These are phyloP conservation scores for Boechera retrofracta DNA, from an alignment of 345 rosid genomes.

Conservation along the genomic window DNA sequence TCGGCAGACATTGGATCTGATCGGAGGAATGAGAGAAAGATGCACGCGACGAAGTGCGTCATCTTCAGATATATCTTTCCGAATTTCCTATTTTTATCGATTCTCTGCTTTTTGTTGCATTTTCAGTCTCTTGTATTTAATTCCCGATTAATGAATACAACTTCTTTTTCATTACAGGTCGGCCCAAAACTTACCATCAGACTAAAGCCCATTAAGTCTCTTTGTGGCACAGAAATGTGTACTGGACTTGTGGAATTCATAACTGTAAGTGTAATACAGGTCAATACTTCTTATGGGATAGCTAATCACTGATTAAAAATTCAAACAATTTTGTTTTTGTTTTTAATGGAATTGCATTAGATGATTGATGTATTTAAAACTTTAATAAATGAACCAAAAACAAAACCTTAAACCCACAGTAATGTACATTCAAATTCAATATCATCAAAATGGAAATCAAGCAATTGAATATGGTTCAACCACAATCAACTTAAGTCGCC, in stretches of 20 bases:
- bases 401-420: neutral
- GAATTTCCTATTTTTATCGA: neutral
- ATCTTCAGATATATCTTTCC: neutral
- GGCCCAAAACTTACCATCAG: slow-evolving; percentile 1
- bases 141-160: no score
- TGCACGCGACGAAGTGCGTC: no score
- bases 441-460: no score
- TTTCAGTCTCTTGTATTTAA: no score
- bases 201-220: no score
- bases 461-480: no score
- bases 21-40: no score
- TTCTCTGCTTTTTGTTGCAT: no score
- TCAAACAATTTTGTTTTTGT: no score
- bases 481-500: no score
- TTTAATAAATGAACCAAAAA: neutral
- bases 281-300: no score
- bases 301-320: no score
- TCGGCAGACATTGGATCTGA: neutral
- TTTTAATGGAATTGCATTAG: neutral
- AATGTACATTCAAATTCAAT: neutral
- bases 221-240: neutral
- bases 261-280: neutral
- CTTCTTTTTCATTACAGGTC: neutral
- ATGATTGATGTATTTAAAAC: neutral
- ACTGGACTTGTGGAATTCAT: neutral